Base-by-base conservation (phyloP, 176 grass and related monocot species). In the Eragrostis curvula region DNA sequence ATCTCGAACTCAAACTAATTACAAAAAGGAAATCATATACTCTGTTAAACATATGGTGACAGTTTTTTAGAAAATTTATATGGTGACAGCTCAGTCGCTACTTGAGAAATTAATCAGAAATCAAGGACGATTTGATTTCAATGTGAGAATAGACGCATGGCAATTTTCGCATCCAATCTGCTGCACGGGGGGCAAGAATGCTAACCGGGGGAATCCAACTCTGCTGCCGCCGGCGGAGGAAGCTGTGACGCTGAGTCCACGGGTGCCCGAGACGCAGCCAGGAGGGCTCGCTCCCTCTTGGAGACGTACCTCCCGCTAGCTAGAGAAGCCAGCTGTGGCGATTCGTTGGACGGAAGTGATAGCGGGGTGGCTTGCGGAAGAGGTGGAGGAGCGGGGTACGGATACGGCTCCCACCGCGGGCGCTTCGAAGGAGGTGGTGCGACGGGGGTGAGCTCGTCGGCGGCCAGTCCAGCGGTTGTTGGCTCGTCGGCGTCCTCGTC, bases 221-320 rank as follows among this genome's bases (percentile, higher is more conserved):
- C 47, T 8, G 40, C 4, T 8, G 58, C 52, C 3, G 2, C 6
- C 16, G 11, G 59, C 29, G 12, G 40, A 58, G 86, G n/a, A 67
- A 42, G 41, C 18, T 41, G 16, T 39, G 29, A 78, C 1, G 51
- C 8, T 5, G 59, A 67, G 11, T 83, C 58, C 45, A 41, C n/a
- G 41, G 84, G 51, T 68, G 60, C 51, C 16, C 24, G 29, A 25
- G 53, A 84, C 28, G 81, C 62, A 4, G 86, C 80, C n/a, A 88
- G 66, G n/a, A 91, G 74, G 45, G 83, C 76, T 2, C 86, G 82
- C 77, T 88, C 92, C 83, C 95, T 94, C 86, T 97, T 97, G 20
- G 95, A 94, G 36, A 97, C 45, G 66, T 97, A 97, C 79, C 89
- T 86, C 12, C 91, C 80, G 47, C 62, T 32, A 9, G 49, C 48